Base-by-base conservation (phyloP, 345 rosid genomes). In the Eucalyptus paniculata region DNA sequence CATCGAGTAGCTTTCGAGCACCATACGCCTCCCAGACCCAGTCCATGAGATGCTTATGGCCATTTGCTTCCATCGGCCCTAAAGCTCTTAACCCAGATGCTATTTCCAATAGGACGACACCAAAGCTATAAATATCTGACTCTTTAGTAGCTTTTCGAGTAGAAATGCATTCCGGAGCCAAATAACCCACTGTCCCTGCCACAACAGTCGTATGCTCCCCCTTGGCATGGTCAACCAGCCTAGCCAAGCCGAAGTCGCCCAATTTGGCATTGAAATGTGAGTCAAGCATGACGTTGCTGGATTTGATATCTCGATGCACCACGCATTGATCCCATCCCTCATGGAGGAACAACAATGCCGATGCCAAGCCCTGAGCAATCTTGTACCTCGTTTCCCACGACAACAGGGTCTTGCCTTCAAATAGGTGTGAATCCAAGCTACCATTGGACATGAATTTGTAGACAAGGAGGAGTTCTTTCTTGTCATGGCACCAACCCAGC, bases 231-330 rank as follows among this genome's bases (percentile, higher is more conserved):
- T 89, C 90, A 3, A 92, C 90, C 5, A 92, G 88, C 86, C 92
- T 91, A 8, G 93, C 93, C 24, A 91, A 72, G 77, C 92, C 92
- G 4, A 93, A 93, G 21, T 93, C 93, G 4, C 93, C 93, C 2
- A 92, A 91, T 88, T 92, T 92, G 5, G 93, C 90, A 45, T 89
- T 88, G 37, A 90, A 90, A 12, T 50, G 14, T 7, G 87, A 88
- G 87, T 91, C 92, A 62, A 93, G 32, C 91, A 90, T 72, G 62
- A 92, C 2, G 16, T 93, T 93, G 87, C 90, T 91, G 3, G 92
- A 88, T 85, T 93, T 93, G 65, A 91, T 91, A 32, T 93, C 94
- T 1, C 92, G 58, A 30, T 92, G 94, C 11, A 93, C 47, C 65
- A 91, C 91, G 26, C 91, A 92, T 11, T 56, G 89, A 4, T 93